Base-by-base conservation (phyloP, 1,284 basidiomycete genomes). In the Tilletia horrida region DNA sequence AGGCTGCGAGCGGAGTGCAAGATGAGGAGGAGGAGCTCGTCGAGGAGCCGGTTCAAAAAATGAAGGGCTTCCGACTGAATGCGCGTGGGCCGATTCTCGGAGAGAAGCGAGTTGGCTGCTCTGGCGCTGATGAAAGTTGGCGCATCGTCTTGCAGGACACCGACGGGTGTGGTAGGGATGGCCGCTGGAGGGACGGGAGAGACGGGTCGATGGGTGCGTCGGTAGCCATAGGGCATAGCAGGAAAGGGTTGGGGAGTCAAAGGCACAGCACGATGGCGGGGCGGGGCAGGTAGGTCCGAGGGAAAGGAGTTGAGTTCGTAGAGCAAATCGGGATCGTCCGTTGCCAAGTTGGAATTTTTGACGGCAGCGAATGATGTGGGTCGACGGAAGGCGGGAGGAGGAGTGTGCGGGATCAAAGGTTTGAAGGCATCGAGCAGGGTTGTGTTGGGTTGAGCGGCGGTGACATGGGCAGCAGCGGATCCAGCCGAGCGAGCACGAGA, bases 11-110 rank as follows among this genome's bases (percentile, higher is more conserved):
- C 73, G n/a, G 77, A 77, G 55, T 66, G 67, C 45, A 79, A 67
- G 29, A 79, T 71, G 48, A 69, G 40, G 48, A 76, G 71, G 1
- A 79, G 73, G 16, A 79, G 65, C 50, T 79, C 77, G 57, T 79
- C 77, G 64, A 79, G 75, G 21, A 77, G 66, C 23, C 65, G 67
- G 52, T 79, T 79, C 16, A 79, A 55, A 43, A 72, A 67, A 55
- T 73, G 68, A 14, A 79, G 71, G 11, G 77, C 74, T 48, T 73
- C 74, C 40, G 73, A 69, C 61, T 77, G 77, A 29, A 79, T 79
- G 14, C 77, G 63, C n/a, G 77, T 79, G 6, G 77, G 77, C 35
- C 77, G 70, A 27, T 72, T 63, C 43, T 75, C 76, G 13, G 75
- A 77, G 50, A 79, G 73, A 66, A 79, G 66, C 0, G 76, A 67